phyloP scores from a whole-genome alignment of 306 rosid species.

The Betula pendula region DNA sequence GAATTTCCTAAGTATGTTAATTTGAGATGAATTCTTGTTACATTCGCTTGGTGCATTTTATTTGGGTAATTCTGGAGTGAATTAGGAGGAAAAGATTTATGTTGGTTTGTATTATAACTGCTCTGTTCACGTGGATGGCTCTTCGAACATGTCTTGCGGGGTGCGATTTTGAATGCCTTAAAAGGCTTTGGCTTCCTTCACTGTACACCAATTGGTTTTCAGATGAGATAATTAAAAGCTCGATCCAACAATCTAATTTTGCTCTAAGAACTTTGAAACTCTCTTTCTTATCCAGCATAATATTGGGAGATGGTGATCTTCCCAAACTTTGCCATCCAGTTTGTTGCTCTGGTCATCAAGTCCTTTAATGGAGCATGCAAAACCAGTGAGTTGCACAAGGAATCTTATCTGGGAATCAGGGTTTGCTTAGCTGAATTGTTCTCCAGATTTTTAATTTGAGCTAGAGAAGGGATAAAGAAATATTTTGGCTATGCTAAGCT shows the following conservation, averaged over 20 bases:
- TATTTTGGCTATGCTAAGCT: background rate
- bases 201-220: too few relatives aligned
- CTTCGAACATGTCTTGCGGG: too few relatives aligned
- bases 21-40: background rate
- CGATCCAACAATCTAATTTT: too few relatives aligned
- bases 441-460: background rate
- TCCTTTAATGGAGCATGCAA: background rate
- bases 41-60: background rate
- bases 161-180: too few relatives aligned
- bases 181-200: too few relatives aligned
- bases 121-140: too few relatives aligned
- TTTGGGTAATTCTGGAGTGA: background rate
- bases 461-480: background rate
- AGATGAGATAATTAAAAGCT: too few relatives aligned
- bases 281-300: background rate
- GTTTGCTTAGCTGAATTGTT: background rate
- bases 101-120: too few relatives aligned
- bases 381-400: background rate
- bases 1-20: background rate
- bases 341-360: too few relatives aligned
- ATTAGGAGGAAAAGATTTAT: background rate
- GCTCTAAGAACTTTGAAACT: background rate
- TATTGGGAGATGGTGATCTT: background rate
- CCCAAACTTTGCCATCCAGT: background rate
- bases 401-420: background rate